phyloP scores from a whole-genome alignment of 345 rosid species.

The Syzygium aromaticum region DNA sequence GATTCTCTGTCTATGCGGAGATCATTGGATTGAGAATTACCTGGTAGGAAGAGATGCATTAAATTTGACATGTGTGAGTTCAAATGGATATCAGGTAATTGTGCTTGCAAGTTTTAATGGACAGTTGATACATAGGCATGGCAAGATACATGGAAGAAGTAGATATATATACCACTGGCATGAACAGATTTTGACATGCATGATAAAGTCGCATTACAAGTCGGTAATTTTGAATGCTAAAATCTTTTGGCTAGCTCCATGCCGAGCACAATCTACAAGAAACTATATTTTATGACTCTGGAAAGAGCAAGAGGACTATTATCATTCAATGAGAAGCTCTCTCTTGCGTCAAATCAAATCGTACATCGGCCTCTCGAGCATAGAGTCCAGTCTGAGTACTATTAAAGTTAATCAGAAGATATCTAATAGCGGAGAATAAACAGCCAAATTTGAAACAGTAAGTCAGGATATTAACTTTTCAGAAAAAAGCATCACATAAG shows the following conservation, averaged over 20 bases:
- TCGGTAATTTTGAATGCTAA: background rate
- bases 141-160: background rate
- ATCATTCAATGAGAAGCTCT: background rate
- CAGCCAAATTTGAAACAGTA: background rate
- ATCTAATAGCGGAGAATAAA: background rate
- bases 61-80: background rate
- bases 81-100: background rate
- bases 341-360: background rate
- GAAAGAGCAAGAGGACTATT: background rate
- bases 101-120: background rate
- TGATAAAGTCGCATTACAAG: background rate
- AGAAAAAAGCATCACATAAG: background rate
- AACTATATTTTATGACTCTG: background rate
- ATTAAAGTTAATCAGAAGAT: background rate
- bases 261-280: background rate
- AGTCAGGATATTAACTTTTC: background rate
- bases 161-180: background rate
- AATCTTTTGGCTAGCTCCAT: background rate
- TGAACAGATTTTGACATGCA: background rate
- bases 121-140: background rate
- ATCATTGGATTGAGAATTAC: conserved; percentile 31
- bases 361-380: background rate
- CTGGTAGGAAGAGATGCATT: conserved; percentile 19
- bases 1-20: conserved; percentile 28
- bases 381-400: background rate